These are phyloP conservation scores for Hanseniaspora gamundiae DNA, from an alignment of 1,139 yeast species.

Conservation along the genomic window DNA sequence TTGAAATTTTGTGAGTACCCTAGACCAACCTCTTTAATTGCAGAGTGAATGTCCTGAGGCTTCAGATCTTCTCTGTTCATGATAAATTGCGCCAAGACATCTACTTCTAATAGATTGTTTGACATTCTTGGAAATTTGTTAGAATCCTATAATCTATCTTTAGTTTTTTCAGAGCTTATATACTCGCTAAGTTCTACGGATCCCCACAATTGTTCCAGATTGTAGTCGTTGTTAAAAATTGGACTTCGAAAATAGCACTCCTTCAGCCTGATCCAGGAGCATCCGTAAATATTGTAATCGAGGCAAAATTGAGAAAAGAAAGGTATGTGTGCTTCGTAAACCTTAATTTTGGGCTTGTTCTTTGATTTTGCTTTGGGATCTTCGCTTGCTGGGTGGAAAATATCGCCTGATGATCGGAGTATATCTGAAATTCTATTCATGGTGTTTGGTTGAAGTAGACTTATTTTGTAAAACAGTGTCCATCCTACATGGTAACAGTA, in stretches of 20 bases:
- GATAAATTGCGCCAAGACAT: conserved; percentile 47
- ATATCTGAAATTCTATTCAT: conserved; percentile 48
- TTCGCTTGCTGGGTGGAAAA: conserved; percentile 6
- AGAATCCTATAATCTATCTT: conserved; percentile 13
- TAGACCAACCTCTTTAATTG: conserved; percentile 34
- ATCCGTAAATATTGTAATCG: conserved; percentile 76
- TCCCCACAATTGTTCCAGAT: conserved; percentile 16
- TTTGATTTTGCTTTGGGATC: not conserved
- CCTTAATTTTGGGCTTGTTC: conserved; percentile 27
- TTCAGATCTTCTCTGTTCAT: conserved; percentile 37
- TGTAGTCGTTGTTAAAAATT: conserved; percentile 21
- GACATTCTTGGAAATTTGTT: conserved; percentile 40
- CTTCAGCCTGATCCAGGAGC: conserved; percentile 52
- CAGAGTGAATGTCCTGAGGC: conserved; percentile 14
- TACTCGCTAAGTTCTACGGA: conserved; percentile 19
- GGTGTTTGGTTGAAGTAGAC: conserved; percentile 52
- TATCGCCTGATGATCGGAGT: conserved; percentile 36
- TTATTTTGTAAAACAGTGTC: conserved; percentile 52
- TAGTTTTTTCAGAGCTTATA: conserved; percentile 9
- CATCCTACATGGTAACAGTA: conserved; percentile 73
- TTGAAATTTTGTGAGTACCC: conserved; percentile 17
- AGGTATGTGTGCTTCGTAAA: conserved; percentile 76
- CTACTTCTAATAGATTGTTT: conserved; percentile 55
- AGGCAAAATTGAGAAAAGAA: conserved; percentile 62
- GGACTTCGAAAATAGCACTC: conserved; percentile 28